Evolutionary conservation across 495 filamentous ascomycete genomes (phyloP).

Genomic region (Podospora bellae-mahoneyi): DNA sequence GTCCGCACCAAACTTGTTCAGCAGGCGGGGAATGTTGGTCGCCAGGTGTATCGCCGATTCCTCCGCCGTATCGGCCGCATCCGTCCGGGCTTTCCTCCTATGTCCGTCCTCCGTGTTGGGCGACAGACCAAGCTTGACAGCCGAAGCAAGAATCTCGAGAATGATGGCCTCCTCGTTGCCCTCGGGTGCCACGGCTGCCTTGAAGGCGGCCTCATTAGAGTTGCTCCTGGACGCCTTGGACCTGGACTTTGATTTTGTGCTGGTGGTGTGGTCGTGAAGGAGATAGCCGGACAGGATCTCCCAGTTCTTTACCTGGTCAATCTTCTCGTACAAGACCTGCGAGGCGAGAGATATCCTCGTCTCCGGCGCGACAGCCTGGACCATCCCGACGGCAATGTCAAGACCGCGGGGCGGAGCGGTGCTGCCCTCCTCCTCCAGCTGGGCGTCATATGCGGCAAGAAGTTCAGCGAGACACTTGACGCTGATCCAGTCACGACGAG

Average conservation of each 20-base stretch:
- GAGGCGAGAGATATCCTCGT: slow-evolving; percentile 83
- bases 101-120: slow-evolving; percentile 61
- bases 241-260: slow-evolving; percentile 38
- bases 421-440: slow-evolving; percentile 45
- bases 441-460: slow-evolving; percentile 70
- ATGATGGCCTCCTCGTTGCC: slow-evolving; percentile 80
- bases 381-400: slow-evolving; percentile 44
- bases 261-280: slow-evolving; percentile 80
- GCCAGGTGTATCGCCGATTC: slow-evolving; percentile 71
- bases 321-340: slow-evolving; percentile 75
- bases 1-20: slow-evolving; percentile 90
- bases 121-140: slow-evolving; percentile 65
- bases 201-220: slow-evolving; percentile 54
- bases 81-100: slow-evolving; percentile 56
- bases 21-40: slow-evolving; percentile 71
- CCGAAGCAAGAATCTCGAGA: slow-evolving; percentile 77
- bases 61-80: slow-evolving; percentile 64
- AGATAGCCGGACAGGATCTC: slow-evolving; percentile 85
- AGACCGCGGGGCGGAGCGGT: slow-evolving; percentile 39
- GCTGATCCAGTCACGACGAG: slow-evolving; percentile 79
- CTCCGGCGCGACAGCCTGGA: slow-evolving; percentile 59
- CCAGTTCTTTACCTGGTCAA: slow-evolving; percentile 79
- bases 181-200: slow-evolving; percentile 63
- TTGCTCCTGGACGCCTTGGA: slow-evolving; percentile 34
- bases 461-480: slow-evolving; percentile 86